Base-by-base conservation (phyloP, 805 yeast genomes). In the Candida quercuum region DNA sequence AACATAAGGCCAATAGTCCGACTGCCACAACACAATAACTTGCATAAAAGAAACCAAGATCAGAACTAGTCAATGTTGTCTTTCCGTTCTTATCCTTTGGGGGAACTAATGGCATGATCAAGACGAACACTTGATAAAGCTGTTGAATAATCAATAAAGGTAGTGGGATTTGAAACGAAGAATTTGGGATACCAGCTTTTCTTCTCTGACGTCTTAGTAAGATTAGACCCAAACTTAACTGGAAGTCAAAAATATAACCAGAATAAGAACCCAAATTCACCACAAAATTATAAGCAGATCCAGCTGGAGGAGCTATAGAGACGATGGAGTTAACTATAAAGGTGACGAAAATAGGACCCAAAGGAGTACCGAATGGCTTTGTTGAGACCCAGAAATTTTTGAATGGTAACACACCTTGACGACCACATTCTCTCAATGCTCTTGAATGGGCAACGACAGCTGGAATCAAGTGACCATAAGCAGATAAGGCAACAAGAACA, bases 201-300 rank as follows among this genome's bases (percentile, higher is more conserved):
- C 59, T 54, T 29, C 67, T 66, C 52, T 70, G 67, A 59, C 70
- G 67, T 57, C 79, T 73, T 34, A 81, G 60, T 52, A 67, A 69
- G 38, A 83, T 56, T 45, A 79, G 63, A 12, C 86, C 93, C 35
- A 69, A 53, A 14, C 81, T 76, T 20, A 83, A 72, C 25, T 67
- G 66, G 25, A 78, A 64, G 55, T 82, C 79, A 51, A 84, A 81
- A 32, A 84, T 76, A 52, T 84, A 79, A 64, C 78, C 74, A 33
- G 91, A 86, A 58, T 84, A 85, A 3, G 88, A 75, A 48, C 82
- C 80, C 61, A 85, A 68, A 59, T 83, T 67, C 48, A 69, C 54
- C 45, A 85, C 74, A 54, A 84, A 81, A 59, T 82, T 80, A 63
- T 81, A 85, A 35, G 91, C 91, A 54, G 82, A 89, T 38, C 89